Base-by-base conservation (phyloP, 176 grass and related monocot genomes). In the Microstegium vimineum region DNA sequence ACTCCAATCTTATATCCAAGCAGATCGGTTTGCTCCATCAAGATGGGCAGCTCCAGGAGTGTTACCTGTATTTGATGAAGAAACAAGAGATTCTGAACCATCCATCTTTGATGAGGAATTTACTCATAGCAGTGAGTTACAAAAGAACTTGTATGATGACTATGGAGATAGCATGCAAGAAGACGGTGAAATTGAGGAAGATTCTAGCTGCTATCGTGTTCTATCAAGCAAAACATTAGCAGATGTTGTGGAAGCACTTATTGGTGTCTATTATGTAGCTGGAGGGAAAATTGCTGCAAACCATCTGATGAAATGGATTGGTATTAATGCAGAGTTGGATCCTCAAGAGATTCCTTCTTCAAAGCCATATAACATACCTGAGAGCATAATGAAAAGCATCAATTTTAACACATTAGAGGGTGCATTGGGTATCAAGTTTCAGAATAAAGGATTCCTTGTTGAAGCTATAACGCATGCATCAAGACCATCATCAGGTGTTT, bases 1-100 rank as follows among this genome's bases (percentile, higher is more conserved):
- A 59, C 96, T 99, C 75, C 96, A 99, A 81, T 95, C 93, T n/a
- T 99, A 95, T 81, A 94, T 99, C 61, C 96, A 99, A 84, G 93
- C 96, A 42, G 96, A 99, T 73, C 89, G 96, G 35, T 99, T 99
- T 86, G 91, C 96, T 84, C 96, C 96, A 84, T 99, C 96, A 41
- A 91, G 96, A 77, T 99, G 96, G 96, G 91, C 96, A 76, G 96
- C 96, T 73, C 96, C 96, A 2, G 96, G 96, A 60, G 96, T 99
- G 38, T 90, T 92, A 23, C 96, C 96, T 78, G 96, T 99, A 62
- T 99, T 99, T 86, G 96, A 95, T 81, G 93, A 95, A 79, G 96
- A 99, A 71, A 90, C 72, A 13, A 92, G 81, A 83, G 96, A 99
- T 89, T 74, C 76, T n/a, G 88, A 91, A 34, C 64, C 73, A 10